Conservation (phyloP, 1,139 yeast genomes). For the Suhomyces wounanorum region DNA sequence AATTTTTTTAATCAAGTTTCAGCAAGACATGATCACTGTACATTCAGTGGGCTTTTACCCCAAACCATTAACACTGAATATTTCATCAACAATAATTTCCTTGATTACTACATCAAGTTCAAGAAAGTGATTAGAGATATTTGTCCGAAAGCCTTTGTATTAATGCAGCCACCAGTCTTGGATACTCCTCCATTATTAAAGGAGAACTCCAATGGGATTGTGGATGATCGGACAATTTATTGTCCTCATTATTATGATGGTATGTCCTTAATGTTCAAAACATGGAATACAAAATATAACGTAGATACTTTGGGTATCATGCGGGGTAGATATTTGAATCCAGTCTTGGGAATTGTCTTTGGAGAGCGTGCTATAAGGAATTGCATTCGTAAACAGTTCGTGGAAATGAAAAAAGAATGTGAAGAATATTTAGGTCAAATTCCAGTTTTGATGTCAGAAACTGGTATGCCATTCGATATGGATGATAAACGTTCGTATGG, state of each 20-base stretch:
- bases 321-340: slow-evolving; percentile 73
- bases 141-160: slow-evolving; percentile 51
- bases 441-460: slow-evolving; percentile 83
- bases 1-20: slow-evolving; percentile 34
- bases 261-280: slow-evolving; percentile 83
- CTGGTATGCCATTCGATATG: slow-evolving; percentile 98
- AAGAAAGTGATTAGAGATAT: slow-evolving; percentile 50
- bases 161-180: slow-evolving; percentile 83
- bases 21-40: slow-evolving; percentile 24
- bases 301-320: slow-evolving; percentile 91
- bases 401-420: slow-evolving; percentile 65
- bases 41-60: slow-evolving; percentile 24
- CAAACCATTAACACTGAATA: slow-evolving; percentile 51
- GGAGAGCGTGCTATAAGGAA: slow-evolving; percentile 80
- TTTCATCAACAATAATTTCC: slow-evolving; percentile 64
- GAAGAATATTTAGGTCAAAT: slow-evolving; percentile 56
- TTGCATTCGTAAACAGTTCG: slow-evolving; percentile 67
- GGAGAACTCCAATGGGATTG: slow-evolving; percentile 46
- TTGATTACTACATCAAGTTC: slow-evolving; percentile 56
- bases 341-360: slow-evolving; percentile 73
- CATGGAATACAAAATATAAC: slow-evolving; percentile 75
- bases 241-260: slow-evolving; percentile 95
- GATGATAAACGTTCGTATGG: slow-evolving; percentile 69
- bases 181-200: slow-evolving; percentile 73
- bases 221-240: slow-evolving; percentile 68